These are phyloP conservation scores for Avicennia marina DNA, from an alignment of 257 asterid genomes.

Conservation along the genomic window DNA sequence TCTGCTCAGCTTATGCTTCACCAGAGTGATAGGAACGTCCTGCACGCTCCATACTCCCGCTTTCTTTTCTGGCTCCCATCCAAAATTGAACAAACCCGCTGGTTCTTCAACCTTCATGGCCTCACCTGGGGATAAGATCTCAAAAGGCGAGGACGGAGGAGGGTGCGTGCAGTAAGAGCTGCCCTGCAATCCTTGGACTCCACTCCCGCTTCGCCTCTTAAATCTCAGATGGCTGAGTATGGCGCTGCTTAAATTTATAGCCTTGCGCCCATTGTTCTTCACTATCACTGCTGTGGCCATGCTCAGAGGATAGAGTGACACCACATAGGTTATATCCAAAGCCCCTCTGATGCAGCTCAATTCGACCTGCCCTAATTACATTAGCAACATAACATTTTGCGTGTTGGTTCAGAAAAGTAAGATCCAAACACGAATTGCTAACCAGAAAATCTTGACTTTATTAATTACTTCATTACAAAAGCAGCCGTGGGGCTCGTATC, in stretches of 20 bases:
- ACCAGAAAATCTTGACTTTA: too few species aligned
- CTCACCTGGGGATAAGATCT: slow-evolving; percentile 59
- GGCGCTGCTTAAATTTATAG: slow-evolving; percentile 43
- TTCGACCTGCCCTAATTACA: slow-evolving; percentile 48
- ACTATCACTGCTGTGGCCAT: slow-evolving; percentile 69
- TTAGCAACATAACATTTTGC: too few species aligned
- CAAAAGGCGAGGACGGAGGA: slow-evolving; percentile 59
- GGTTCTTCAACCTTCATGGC: slow-evolving; percentile 63
- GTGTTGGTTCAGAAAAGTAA: too few species aligned
- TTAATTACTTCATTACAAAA: too few species aligned
- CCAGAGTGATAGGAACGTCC: slow-evolving; percentile 59
- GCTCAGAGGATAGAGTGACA: slow-evolving; percentile 66
- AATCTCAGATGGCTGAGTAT: slow-evolving; percentile 58
- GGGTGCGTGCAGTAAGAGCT: slow-evolving; percentile 65
- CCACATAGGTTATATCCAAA: slow-evolving; percentile 53
- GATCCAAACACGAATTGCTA: too few species aligned
- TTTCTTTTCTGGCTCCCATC: slow-evolving; percentile 67
- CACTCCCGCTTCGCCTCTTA: slow-evolving; percentile 47
- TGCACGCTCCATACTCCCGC: slow-evolving; percentile 64
- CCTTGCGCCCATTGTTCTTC: slow-evolving; percentile 60
- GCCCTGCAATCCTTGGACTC: slow-evolving; percentile 57
- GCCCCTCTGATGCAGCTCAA: slow-evolving; percentile 50
- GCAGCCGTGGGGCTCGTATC: too few species aligned
- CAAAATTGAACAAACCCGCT: slow-evolving; percentile 56
- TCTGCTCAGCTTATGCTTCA: slow-evolving; percentile 74